Percentiles rank a stretch among this genome's conserved stretches.
phyloP scores from a whole-genome alignment of 352 stramenopile genomes.

The Globisporangium polare region DNA sequence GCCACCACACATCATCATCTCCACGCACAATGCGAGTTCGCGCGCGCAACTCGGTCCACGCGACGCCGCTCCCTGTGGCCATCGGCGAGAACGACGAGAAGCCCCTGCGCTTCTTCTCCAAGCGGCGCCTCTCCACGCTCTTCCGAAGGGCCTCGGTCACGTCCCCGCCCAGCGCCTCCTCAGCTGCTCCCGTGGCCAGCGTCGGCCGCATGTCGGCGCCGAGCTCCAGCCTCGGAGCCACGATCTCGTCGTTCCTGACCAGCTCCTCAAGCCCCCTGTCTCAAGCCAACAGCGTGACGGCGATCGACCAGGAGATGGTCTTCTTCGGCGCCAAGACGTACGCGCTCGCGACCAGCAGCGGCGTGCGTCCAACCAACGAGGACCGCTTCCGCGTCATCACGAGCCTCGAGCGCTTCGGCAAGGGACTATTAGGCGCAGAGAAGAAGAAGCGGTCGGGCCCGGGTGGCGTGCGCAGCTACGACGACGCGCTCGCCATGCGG shows the following conservation, averaged over 20 bases:
- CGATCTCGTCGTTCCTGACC: background rate
- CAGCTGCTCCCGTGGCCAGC: too few species aligned
- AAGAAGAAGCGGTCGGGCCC: conserved; percentile 4
- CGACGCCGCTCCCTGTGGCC: background rate
- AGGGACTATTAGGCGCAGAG: conserved; percentile 40
- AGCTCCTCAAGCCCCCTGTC: conserved; percentile 1
- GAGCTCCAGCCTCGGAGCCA: background rate
- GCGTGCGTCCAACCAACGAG: conserved; percentile 51
- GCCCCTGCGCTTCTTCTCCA: conserved; percentile 37
- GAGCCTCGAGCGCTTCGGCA: conserved; percentile 58
- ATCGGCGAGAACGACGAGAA: background rate
- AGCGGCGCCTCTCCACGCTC: conserved; percentile 38
- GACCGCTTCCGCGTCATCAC: conserved; percentile 70
- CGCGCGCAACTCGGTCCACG: conserved; percentile 11
- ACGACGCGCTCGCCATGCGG: conserved; percentile 25
- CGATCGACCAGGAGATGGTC: conserved; percentile 50
- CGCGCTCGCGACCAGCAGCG: conserved; percentile 40
- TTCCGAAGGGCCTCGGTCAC: conserved; percentile 42
- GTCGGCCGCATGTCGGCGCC: background rate
- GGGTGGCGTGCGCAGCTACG: conserved; percentile 15
- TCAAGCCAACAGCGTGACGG: conserved; percentile 8
- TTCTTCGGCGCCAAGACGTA: conserved; percentile 48
- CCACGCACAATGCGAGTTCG: conserved; percentile 5
- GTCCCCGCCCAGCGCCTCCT: conserved; percentile 15
- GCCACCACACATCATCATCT: background rate